Conservation (phyloP, 2,329 filamentous ascomycete species). For the Ceratocystis diversiconidia region DNA sequence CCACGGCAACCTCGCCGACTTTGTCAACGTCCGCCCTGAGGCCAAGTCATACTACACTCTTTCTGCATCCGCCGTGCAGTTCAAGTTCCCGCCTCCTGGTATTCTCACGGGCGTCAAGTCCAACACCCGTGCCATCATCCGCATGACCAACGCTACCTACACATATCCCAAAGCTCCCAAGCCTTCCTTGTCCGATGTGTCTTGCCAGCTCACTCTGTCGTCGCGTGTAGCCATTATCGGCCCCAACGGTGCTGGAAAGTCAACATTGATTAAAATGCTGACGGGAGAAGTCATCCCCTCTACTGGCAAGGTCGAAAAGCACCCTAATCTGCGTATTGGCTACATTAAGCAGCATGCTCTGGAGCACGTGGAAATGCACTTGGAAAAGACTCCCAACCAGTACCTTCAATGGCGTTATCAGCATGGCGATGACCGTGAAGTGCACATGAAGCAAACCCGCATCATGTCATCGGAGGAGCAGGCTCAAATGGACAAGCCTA, state of each 20-base stretch:
- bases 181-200: conserved; percentile 74
- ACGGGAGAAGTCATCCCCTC: conserved; percentile 84
- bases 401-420: conserved; percentile 98
- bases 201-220: conserved; percentile 75
- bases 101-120: conserved; percentile 94
- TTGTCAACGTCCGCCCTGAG: conserved; percentile 82
- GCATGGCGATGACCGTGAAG: conserved; percentile 91
- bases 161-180: conserved; percentile 84
- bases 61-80: conserved; percentile 73
- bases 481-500: conserved; percentile 77
- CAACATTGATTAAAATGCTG: conserved; percentile 91
- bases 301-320: conserved; percentile 82
- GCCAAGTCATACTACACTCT: conserved; percentile 97
- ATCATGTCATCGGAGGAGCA: conserved; percentile 72
- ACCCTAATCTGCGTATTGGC: conserved; percentile 94
- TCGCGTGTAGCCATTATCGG: conserved; percentile 94
- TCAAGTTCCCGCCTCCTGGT: conserved; percentile 95
- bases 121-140: conserved; percentile 80
- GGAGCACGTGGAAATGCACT: conserved; percentile 98
- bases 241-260: conserved; percentile 95
- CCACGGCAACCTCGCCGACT: conserved; percentile 67
- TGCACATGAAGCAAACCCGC: conserved; percentile 94
- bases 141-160: conserved; percentile 83
- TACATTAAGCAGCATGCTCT: conserved; percentile 99
- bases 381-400: conserved; percentile 98